Percentiles rank a stretch among this genome's conserved stretches.
Evolutionary conservation across 2,329 filamentous ascomycete species (phyloP).

Genomic region (Sporothrix variecibatus): DNA sequence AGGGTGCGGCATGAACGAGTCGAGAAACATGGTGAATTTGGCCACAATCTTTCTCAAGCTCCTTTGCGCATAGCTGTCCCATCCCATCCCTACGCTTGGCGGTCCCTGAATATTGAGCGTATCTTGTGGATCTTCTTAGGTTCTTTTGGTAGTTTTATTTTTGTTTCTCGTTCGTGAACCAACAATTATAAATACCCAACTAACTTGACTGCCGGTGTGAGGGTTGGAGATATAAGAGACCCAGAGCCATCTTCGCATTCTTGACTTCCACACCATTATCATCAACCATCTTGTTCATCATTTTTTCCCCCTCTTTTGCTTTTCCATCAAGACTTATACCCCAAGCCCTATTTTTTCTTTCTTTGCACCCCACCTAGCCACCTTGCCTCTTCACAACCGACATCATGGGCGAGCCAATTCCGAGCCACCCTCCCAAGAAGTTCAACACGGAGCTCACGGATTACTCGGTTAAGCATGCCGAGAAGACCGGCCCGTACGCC

Average conservation of each 20-base stretch:
- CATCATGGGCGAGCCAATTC: slow-evolving; percentile 32
- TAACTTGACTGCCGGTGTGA: background rate
- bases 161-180: background rate
- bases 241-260: background rate
- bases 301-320: background rate
- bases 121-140: background rate
- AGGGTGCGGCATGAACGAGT: background rate
- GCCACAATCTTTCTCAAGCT: background rate
- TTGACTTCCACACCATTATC: background rate
- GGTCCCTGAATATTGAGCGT: background rate
- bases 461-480: slow-evolving; percentile 38
- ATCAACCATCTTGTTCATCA: background rate
- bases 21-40: background rate
- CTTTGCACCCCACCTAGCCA: no score
- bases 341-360: background rate
- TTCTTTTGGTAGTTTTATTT: background rate
- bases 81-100: background rate
- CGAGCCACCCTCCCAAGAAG: slow-evolving; percentile 36
- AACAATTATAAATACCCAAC: background rate
- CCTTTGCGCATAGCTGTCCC: background rate
- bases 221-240: background rate
- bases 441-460: slow-evolving; percentile 47
- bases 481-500: slow-evolving; percentile 44
- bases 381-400: background rate
- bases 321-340: background rate